phyloP scores from a whole-genome alignment of 768 basidiomycete genomes.

The Trametes maxima region DNA sequence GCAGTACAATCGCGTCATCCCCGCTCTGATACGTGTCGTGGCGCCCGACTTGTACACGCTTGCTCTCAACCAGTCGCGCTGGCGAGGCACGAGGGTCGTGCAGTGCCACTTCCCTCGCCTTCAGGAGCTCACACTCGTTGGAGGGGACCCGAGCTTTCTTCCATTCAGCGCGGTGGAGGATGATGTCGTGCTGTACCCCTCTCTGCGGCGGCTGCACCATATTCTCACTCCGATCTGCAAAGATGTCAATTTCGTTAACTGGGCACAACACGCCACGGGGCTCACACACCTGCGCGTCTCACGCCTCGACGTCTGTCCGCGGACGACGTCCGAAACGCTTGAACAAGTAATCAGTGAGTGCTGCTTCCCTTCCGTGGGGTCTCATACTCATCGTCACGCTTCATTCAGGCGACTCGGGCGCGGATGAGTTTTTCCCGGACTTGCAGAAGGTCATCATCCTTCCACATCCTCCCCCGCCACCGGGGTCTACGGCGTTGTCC shows the following conservation, averaged over 20 bases:
- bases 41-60: slow-evolving; percentile 14
- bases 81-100: slow-evolving; percentile 13
- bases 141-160: slow-evolving; percentile 16
- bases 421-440: slow-evolving; percentile 8
- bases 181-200: slow-evolving; percentile 5
- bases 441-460: slow-evolving; percentile 13
- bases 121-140: slow-evolving; percentile 16
- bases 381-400: too few species aligned
- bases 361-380: background rate
- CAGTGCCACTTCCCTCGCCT: slow-evolving; percentile 13
- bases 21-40: slow-evolving; percentile 12
- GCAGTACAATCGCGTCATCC: slow-evolving; percentile 23
- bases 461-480: slow-evolving; percentile 12
- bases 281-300: slow-evolving; percentile 20
- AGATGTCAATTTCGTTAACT: slow-evolving; percentile 13
- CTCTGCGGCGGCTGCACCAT: slow-evolving; percentile 17
- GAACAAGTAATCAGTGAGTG: slow-evolving; percentile 1
- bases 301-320: slow-evolving; percentile 6
- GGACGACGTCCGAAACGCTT: background rate
- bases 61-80: slow-evolving; percentile 16
- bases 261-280: slow-evolving; percentile 14
- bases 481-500: background rate
- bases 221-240: slow-evolving; percentile 10
- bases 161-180: slow-evolving; percentile 2
- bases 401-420: background rate